Percentiles rank a stretch among this genome's conserved stretches.
Conservation (phyloP, 2,329 filamentous ascomycete species). For the Salinomyces thailandicus region DNA sequence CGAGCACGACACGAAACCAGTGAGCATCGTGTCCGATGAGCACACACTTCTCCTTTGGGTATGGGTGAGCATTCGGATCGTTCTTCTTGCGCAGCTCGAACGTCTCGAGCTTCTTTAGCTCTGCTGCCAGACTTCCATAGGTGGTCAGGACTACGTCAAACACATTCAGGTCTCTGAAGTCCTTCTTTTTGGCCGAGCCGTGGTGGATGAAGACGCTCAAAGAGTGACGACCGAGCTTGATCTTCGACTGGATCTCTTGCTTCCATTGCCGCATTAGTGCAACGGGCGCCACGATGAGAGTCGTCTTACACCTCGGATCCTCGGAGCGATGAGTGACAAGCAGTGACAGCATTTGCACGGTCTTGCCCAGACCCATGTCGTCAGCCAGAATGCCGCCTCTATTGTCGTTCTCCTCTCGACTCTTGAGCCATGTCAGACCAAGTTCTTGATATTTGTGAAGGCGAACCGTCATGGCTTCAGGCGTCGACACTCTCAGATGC, state of each 20-base stretch:
- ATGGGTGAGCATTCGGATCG: conserved; percentile 28
- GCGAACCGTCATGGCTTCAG: conserved; percentile 54
- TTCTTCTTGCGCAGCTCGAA: conserved; percentile 41
- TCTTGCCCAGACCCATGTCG: conserved; percentile 79
- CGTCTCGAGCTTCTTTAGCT: conserved; percentile 51
- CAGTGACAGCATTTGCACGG: conserved; percentile 69
- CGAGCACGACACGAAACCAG: conserved; percentile 60
- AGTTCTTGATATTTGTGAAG: conserved; percentile 77
- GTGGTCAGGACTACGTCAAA: conserved; percentile 72
- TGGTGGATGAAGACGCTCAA: conserved; percentile 63
- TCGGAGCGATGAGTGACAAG: conserved; percentile 58
- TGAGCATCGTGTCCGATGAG: conserved; percentile 43
- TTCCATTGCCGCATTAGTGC: conserved; percentile 77
- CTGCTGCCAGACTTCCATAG: conserved; percentile 59
- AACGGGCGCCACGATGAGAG: conserved; percentile 72
- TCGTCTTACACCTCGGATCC: conserved; percentile 55
- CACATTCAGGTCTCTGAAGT: conserved; percentile 50
- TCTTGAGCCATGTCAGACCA: conserved; percentile 64
- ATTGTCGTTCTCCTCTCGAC: conserved; percentile 58
- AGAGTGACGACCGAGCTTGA: conserved; percentile 45
- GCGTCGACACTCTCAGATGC: conserved; percentile 57
- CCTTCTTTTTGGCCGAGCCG: conserved; percentile 45
- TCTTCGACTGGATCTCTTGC: conserved; percentile 62
- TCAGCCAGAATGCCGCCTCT: conserved; percentile 70
- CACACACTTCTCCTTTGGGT: conserved; percentile 24